These are phyloP conservation scores for Xanthoconium separans DNA, from an alignment of 1,284 basidiomycete genomes.

Conservation along the genomic window DNA sequence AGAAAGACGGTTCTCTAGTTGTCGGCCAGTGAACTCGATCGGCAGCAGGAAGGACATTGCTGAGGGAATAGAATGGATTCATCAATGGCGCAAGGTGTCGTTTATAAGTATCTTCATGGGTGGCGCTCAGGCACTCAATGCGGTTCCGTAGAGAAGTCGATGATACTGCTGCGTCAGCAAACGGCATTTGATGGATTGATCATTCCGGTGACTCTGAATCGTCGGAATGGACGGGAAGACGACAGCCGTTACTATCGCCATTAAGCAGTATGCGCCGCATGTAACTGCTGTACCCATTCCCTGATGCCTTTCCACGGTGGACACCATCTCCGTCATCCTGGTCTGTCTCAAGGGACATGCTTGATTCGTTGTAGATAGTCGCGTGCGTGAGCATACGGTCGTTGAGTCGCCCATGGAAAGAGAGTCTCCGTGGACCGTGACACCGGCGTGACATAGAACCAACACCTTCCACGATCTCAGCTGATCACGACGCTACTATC, in stretches of 20 bases:
- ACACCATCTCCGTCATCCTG: no score
- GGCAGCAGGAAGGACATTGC: constrained; percentile 1
- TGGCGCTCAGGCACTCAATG: not conserved
- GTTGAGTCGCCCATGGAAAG: no score
- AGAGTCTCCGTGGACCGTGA: no score
- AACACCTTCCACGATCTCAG: not conserved
- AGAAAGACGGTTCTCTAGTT: constrained; percentile 2
- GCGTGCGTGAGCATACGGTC: no score
- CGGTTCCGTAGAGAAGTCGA: not conserved
- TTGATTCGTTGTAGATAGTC: no score
- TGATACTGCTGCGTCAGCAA: no score
- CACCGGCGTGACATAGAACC: not conserved
- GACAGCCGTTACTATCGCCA: no score
- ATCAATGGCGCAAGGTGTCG: not conserved
- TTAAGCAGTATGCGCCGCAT: no score
- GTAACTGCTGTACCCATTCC: no score
- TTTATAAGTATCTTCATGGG: constrained; percentile 15
- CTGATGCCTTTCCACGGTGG: no score
- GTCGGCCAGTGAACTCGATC: constrained; percentile 2
- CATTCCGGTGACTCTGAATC: not conserved
- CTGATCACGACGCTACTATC: not conserved
- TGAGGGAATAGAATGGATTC: not conserved
- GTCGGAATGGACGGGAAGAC: no score
- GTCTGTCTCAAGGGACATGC: no score
- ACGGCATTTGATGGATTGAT: not conserved